phyloP scores from a whole-genome alignment of 1,139 yeast genomes.

The Yamadazyma conglobata region DNA sequence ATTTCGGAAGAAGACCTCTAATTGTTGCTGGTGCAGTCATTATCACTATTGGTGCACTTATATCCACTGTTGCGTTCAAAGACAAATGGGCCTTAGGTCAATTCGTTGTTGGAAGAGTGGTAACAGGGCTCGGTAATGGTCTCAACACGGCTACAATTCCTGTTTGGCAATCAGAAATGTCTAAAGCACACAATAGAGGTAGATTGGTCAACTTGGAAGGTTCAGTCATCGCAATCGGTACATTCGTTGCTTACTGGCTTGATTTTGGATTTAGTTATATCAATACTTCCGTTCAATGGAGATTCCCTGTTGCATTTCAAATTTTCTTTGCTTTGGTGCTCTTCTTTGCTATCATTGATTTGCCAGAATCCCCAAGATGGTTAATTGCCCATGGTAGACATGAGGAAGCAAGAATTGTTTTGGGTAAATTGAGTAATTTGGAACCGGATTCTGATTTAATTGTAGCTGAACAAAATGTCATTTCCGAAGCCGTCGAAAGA shows the following conservation, averaged over 20 bases:
- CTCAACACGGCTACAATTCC: slow-evolving; percentile 78
- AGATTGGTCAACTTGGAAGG: slow-evolving; percentile 67
- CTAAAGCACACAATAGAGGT: slow-evolving; percentile 71
- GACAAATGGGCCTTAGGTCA: slow-evolving; percentile 55
- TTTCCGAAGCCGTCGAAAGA: slow-evolving; percentile 41
- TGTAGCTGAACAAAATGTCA: slow-evolving; percentile 39
- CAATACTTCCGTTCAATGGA: slow-evolving; percentile 38
- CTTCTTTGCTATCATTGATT: slow-evolving; percentile 32
- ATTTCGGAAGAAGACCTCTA: slow-evolving; percentile 62
- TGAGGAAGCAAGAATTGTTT: slow-evolving; percentile 45
- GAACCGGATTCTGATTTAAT: slow-evolving; percentile 43
- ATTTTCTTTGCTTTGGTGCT: slow-evolving; percentile 37
- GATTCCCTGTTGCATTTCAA: slow-evolving; percentile 48
- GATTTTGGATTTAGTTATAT: slow-evolving; percentile 70
- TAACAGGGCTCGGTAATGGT: slow-evolving; percentile 81
- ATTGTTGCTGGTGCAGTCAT: slow-evolving; percentile 57
- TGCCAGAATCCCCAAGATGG: slow-evolving; percentile 79
- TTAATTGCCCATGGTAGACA: slow-evolving; percentile 51
- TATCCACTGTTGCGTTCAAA: slow-evolving; percentile 58
- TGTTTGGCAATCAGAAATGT: slow-evolving; percentile 78
- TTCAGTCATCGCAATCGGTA: slow-evolving; percentile 68
- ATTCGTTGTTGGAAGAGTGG: slow-evolving; percentile 68
- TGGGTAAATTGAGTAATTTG: slow-evolving; percentile 38
- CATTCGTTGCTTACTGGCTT: slow-evolving; percentile 71
- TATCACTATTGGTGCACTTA: slow-evolving; percentile 60